Conservation (phyloP, 2,329 filamentous ascomycete species). For the Trichothecium roseum region DNA sequence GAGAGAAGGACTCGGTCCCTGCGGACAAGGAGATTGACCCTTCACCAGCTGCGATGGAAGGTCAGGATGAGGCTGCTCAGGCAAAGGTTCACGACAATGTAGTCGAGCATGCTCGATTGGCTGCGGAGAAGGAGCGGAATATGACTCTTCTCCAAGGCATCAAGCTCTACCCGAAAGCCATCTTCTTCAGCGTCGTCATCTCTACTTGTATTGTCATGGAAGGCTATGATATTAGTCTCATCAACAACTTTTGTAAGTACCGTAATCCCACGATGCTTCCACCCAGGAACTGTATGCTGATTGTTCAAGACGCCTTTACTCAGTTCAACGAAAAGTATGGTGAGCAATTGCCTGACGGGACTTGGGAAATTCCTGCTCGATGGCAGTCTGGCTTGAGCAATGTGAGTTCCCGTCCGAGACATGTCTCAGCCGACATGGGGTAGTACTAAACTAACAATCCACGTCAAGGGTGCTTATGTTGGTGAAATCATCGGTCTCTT, state of each 20-base stretch:
- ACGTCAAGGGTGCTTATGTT: slow-evolving; percentile 34
- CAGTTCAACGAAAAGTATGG: slow-evolving; percentile 51
- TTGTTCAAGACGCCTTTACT: slow-evolving; percentile 31
- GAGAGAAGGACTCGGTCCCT: too few relatives aligned
- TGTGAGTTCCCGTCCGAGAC: slow-evolving; percentile 19
- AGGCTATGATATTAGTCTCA: slow-evolving; percentile 71
- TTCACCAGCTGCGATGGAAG: too few relatives aligned
- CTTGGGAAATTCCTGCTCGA: slow-evolving; percentile 44
- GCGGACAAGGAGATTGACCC: too few relatives aligned
- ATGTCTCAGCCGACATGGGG: not conserved
- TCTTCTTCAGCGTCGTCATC: slow-evolving; percentile 74
- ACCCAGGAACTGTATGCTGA: too few relatives aligned
- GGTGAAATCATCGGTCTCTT: slow-evolving; percentile 59
- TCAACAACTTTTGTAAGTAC: slow-evolving; percentile 64
- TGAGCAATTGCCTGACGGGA: slow-evolving; percentile 29
- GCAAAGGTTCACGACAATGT: slow-evolving; percentile 12
- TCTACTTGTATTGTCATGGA: slow-evolving; percentile 92
- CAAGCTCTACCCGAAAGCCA: slow-evolving; percentile 76
- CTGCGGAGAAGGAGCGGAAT: slow-evolving; percentile 51
- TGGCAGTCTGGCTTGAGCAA: slow-evolving; percentile 56
- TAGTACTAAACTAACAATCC: slow-evolving; percentile 12
- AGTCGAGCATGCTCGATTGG: slow-evolving; percentile 26
- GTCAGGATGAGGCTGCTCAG: too few relatives aligned
- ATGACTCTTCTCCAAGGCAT: slow-evolving; percentile 71
- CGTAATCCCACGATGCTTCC: not conserved